These are phyloP conservation scores for Dendrostoma leiphaemia DNA, from an alignment of 2,329 filamentous ascomycete genomes.

Conservation along the genomic window DNA sequence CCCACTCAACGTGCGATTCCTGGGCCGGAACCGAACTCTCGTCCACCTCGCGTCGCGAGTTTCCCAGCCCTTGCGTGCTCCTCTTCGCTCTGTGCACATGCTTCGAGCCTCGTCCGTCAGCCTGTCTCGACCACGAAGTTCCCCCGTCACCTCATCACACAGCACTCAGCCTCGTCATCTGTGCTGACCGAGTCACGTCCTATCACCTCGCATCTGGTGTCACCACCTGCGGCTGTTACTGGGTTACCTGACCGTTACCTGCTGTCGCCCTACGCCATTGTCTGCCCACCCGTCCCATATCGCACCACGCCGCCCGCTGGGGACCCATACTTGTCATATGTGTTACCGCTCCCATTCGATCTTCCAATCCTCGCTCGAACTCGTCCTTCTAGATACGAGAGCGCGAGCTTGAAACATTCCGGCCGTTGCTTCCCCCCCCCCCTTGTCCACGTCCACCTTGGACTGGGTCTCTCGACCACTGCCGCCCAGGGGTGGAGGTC, in stretches of 20 bases:
- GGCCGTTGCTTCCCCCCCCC: neutral
- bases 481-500: neutral
- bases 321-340: neutral
- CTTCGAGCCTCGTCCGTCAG: no score
- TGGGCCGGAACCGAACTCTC: no score
- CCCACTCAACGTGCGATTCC: no score
- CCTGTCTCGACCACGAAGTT: slow-evolving; percentile 1
- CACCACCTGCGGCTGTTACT: neutral
- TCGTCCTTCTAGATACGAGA: no score
- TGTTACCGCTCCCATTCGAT: neutral
- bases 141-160: slow-evolving; percentile 1
- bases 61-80: slow-evolving; percentile 5
- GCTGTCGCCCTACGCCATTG: slow-evolving; percentile 13
- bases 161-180: neutral
- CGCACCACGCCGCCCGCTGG: slow-evolving; percentile 14
- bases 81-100: no score
- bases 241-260: neutral
- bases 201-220: neutral
- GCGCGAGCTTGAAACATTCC: slow-evolving; percentile 6
- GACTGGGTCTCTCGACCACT: neutral
- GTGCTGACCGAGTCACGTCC: neutral
- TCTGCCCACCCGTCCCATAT: slow-evolving; percentile 15
- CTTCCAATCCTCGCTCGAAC: neutral
- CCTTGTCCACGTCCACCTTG: slow-evolving; percentile 1
- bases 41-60: slow-evolving; percentile 19